Base-by-base conservation (phyloP, 2,329 filamentous ascomycete genomes). In the Aspergillus ibericus region DNA sequence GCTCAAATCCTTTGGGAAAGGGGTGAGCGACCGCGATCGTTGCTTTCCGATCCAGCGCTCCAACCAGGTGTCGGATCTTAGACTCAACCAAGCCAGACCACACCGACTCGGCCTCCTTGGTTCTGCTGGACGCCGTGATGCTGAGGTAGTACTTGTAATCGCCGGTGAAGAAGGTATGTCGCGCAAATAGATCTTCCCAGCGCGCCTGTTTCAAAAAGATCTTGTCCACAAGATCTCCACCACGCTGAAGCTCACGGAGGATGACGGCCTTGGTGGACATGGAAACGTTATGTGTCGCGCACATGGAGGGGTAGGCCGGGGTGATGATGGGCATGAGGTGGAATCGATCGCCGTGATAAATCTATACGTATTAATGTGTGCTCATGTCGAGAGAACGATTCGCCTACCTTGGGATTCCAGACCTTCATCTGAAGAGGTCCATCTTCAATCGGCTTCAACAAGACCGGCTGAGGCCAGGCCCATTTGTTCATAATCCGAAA, bases 241-340 rank as follows among this genome's bases (percentile, higher is more conserved):
- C 95, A 36, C 91, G 86, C 63, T 88, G 83, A 18, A 98, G 84
- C 72, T 99, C 95, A 48, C 88, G 84, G 64, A 92, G 85, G 70
- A 99, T 92, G 51, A 97, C 86, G 6, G 85, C 81, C 80, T 92
- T 91, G 1, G 92, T 96, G 1, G 93, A 98, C 64, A 85, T 82
- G 3, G 90, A 93, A 60, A 99, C 88, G 70, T 96, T 98, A 80
- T 96, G 95, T 0, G 95, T 98, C 1, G 95, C 89, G 74, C 95
- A 98, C 93, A 97, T 98, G 51, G 92, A 96, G 2, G 95, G 95
- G 73, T 97, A 98, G 1, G 95, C 93, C 1, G 95, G 95, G 1
- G 95, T 99, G 70, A 99, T 98, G 75, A 99, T 91, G 27, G 95
- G 95, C 95, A 99, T 99, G 53, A 97, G 81, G 75, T 98, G 93